A percentile compares a stretch with the other conserved stretches of the same genome.
Conservation (phyloP, 257 asterid genomes). For the Rubia yunnanensis region DNA sequence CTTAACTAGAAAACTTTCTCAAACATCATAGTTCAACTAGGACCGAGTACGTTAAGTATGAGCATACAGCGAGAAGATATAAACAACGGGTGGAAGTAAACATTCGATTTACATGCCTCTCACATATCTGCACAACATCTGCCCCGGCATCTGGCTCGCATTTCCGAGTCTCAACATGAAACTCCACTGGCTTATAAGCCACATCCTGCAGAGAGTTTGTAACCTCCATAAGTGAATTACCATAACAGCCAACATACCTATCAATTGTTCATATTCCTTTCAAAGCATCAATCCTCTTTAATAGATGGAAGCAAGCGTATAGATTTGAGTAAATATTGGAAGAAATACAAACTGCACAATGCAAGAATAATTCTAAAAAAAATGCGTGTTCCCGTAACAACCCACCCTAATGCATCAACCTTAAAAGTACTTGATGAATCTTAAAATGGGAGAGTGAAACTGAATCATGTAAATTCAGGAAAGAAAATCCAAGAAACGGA, state of each 20-base stretch:
- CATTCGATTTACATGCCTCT: constrained; percentile 49
- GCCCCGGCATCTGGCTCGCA: constrained; percentile 79
- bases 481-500: background rate
- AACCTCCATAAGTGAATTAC: background rate
- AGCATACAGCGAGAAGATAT: background rate
- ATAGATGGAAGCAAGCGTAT: too few species aligned
- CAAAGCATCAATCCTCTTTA: background rate
- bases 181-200: constrained; percentile 87
- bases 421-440: background rate
- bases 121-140: constrained; percentile 65
- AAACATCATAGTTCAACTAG: background rate
- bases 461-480: background rate
- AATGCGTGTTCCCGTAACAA: background rate
- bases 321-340: too few species aligned
- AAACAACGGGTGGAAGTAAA: background rate
- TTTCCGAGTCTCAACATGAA: constrained; percentile 75
- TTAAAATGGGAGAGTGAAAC: background rate
- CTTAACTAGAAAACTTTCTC: background rate
- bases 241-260: background rate
- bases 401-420: background rate
- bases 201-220: constrained; percentile 48
- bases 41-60: background rate
- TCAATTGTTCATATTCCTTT: background rate
- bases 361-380: background rate
- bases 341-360: background rate